Conservation (phyloP, 1,284 basidiomycete species). For the Ceratobasidium sp. region DNA sequence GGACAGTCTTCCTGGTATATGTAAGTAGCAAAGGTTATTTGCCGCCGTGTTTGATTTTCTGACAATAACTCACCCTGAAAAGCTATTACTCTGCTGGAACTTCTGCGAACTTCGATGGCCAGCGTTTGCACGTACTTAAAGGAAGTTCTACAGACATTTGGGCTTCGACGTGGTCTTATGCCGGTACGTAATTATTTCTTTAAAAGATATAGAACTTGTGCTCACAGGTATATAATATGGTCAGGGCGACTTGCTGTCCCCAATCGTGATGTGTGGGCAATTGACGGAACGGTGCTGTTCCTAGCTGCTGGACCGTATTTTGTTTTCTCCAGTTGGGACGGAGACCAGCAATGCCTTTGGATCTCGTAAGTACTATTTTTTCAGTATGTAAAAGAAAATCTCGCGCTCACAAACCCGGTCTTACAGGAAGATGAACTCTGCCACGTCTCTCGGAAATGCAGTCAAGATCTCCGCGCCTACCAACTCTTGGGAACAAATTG, state of each 20-base stretch:
- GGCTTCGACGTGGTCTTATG: slow-evolving; percentile 37
- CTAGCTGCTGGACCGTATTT: slow-evolving; percentile 27
- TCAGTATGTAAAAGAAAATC: not conserved
- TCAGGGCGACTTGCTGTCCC: not conserved
- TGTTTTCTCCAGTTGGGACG: slow-evolving; percentile 39
- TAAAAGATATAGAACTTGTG: not conserved
- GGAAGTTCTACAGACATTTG: slow-evolving; percentile 32
- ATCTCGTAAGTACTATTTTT: slow-evolving; percentile 31
- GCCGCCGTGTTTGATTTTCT: not conserved
- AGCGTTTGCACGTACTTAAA: slow-evolving; percentile 27
- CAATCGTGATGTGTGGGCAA: slow-evolving; percentile 20
- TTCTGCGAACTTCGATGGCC: not conserved
- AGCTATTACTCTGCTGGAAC: slow-evolving; percentile 27
- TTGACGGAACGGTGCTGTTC: slow-evolving; percentile 39
- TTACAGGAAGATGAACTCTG: not conserved
- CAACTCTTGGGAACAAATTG: slow-evolving; percentile 42
- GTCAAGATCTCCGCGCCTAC: slow-evolving; percentile 27
- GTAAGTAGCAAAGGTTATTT: slow-evolving; percentile 18
- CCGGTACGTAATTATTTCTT: not conserved
- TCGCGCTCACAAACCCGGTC: not conserved
- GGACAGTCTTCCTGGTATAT: slow-evolving; percentile 40
- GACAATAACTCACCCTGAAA: not conserved
- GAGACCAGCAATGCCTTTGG: slow-evolving; percentile 39
- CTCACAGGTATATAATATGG: not conserved
- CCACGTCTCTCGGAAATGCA: not conserved